Conservation (phyloP, 2,329 filamentous ascomycete species). For the Sphaerulina musiva region DNA sequence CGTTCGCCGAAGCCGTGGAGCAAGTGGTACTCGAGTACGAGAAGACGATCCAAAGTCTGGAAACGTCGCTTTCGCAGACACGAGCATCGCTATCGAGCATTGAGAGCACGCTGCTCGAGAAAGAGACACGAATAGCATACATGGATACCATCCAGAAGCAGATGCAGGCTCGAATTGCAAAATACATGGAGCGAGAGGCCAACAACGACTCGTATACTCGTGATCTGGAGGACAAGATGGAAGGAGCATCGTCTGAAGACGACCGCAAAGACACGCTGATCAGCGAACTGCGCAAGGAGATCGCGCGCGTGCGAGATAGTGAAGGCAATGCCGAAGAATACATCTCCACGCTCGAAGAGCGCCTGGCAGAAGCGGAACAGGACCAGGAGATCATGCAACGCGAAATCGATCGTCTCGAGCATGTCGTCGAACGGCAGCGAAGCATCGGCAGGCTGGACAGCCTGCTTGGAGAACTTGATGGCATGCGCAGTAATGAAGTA, state of each 20-base stretch:
- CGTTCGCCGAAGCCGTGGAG: slow-evolving; percentile 91
- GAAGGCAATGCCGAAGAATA: slow-evolving; percentile 91
- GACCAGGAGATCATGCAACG: slow-evolving; percentile 95
- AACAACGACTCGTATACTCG: slow-evolving; percentile 91
- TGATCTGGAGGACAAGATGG: slow-evolving; percentile 82
- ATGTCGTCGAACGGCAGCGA: slow-evolving; percentile 89
- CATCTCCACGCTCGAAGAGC: slow-evolving; percentile 92
- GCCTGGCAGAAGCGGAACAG: slow-evolving; percentile 89
- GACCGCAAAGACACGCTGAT: slow-evolving; percentile 87
- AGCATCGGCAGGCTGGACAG: slow-evolving; percentile 93
- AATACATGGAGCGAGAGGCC: slow-evolving; percentile 81
- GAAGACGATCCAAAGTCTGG: slow-evolving; percentile 91
- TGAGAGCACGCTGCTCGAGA: slow-evolving; percentile 82
- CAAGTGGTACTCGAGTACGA: slow-evolving; percentile 96
- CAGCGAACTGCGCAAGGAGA: slow-evolving; percentile 81
- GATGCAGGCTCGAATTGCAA: slow-evolving; percentile 82
- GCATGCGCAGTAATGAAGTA: slow-evolving; percentile 10
- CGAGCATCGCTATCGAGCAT: slow-evolving; percentile 73
- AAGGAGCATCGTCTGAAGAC: slow-evolving; percentile 83
- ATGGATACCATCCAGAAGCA: slow-evolving; percentile 87
- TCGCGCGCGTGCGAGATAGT: slow-evolving; percentile 78
- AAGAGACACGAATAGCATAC: slow-evolving; percentile 88
- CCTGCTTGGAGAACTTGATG: slow-evolving; percentile 80
- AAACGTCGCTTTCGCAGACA: slow-evolving; percentile 84
- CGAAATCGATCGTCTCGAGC: slow-evolving; percentile 87